These are phyloP conservation scores for Cenchrus fungigraminus DNA, from an alignment of 176 grass and related monocot genomes.

Conservation along the genomic window DNA sequence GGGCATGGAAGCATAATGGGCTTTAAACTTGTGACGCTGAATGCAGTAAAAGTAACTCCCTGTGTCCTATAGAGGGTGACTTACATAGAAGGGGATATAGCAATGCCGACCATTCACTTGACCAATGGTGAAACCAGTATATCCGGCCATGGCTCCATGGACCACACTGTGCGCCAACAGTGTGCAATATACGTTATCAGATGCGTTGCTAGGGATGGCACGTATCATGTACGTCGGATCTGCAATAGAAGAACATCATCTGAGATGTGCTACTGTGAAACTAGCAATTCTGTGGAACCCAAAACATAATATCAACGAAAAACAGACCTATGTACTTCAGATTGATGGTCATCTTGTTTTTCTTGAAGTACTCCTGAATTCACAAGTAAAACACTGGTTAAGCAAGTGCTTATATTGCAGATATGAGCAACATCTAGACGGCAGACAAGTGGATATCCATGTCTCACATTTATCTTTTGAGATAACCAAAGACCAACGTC, in stretches of 20 bases:
- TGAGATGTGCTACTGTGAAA: conserved; percentile 16
- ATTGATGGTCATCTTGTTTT: conserved; percentile 80
- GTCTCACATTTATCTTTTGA: conserved; percentile 86
- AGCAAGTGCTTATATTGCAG: background rate
- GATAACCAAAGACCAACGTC: conserved; percentile 98
- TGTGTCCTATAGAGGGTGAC: conserved; percentile 3
- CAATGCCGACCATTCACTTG: conserved; percentile 89
- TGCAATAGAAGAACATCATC: conserved; percentile 46
- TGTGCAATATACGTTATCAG: conserved; percentile 95
- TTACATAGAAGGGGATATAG: conserved; percentile 93
- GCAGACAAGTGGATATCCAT: background rate
- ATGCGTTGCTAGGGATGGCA: conserved; percentile 94
- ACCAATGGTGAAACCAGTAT: conserved; percentile 86
- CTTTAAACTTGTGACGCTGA: background rate
- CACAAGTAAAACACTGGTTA: conserved; percentile 20
- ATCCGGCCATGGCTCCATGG: conserved; percentile 96
- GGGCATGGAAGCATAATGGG: background rate
- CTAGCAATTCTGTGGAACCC: background rate
- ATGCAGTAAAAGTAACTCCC: background rate
- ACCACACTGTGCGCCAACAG: conserved; percentile 85
- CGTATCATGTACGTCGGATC: conserved; percentile 99
- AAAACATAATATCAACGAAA: conserved; percentile 4
- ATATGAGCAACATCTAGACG: background rate
- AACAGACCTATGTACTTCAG: conserved; percentile 91
- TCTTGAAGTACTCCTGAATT: conserved; percentile 82